Conservation (phyloP, 495 filamentous ascomycete genomes). For the Annulohypoxylon moriforme region DNA sequence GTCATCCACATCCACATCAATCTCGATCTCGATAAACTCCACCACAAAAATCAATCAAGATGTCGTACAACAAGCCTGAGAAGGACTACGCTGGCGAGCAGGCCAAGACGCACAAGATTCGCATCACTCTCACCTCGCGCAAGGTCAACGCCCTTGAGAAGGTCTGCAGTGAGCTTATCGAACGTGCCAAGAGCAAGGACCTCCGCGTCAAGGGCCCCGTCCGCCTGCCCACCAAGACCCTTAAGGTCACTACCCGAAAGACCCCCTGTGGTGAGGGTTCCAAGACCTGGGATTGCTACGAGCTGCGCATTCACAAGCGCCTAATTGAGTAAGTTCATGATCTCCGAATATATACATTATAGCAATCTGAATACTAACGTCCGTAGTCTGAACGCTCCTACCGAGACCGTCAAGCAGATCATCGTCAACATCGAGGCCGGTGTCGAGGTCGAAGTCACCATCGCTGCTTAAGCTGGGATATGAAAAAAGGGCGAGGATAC, state of each 20-base stretch:
- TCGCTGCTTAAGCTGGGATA: conserved; percentile 80
- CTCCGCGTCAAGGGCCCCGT: conserved; percentile 99
- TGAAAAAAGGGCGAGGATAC: conserved; percentile 9
- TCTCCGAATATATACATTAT: too few species aligned
- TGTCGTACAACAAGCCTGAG: conserved; percentile 96
- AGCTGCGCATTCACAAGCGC: conserved; percentile 99
- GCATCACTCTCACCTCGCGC: conserved; percentile 94
- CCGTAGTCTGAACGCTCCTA: conserved; percentile 90
- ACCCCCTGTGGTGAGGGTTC: conserved; percentile 99
- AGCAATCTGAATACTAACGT: neutral
- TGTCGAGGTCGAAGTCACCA: conserved; percentile 99
- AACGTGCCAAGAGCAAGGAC: conserved; percentile 98
- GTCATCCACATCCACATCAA: conserved; percentile 5
- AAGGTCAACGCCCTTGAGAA: conserved; percentile 97
- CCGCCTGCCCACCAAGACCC: conserved; percentile 96
- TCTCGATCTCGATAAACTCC: conserved; percentile 38
- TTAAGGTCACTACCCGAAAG: conserved; percentile 88
- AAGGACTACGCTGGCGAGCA: conserved; percentile 77
- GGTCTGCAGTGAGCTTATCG: conserved; percentile 97
- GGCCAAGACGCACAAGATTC: conserved; percentile 93
- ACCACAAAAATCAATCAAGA: conserved; percentile 62
- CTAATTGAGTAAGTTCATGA: conserved; percentile 81
- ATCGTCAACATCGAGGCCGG: conserved; percentile 99
- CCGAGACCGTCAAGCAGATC: conserved; percentile 99
- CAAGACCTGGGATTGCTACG: conserved; percentile 99